phyloP scores from a whole-genome alignment of 768 basidiomycete genomes.

The Fomitopsis serialis region DNA sequence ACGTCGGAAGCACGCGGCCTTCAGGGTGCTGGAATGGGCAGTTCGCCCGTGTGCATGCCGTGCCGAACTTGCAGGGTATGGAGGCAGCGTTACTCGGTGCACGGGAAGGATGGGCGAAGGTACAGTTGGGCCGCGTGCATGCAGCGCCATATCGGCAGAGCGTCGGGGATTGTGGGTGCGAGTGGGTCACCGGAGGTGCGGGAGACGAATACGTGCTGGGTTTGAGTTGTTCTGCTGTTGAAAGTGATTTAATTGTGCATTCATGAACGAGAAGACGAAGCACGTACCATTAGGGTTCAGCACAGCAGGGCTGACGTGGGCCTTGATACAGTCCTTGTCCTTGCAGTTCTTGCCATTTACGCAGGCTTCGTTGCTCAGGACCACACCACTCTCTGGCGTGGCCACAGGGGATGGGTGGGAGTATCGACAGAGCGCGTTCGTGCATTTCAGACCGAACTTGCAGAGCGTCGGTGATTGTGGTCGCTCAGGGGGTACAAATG shows the following conservation, averaged over 20 bases:
- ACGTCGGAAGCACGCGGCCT: constrained; percentile 70
- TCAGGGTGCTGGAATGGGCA: constrained; percentile 89
- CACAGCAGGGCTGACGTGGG: constrained; percentile 85
- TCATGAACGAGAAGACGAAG: not conserved
- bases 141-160: constrained; percentile 66
- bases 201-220: constrained; percentile 34
- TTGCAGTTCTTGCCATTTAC: constrained; percentile 85
- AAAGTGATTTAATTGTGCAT: too few relatives aligned
- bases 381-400: constrained; percentile 90
- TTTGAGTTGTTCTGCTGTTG: constrained; percentile 24
- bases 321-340: constrained; percentile 90
- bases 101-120: constrained; percentile 62
- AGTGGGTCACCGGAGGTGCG: constrained; percentile 11
- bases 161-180: constrained; percentile 15
- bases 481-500: constrained; percentile 64
- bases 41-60: constrained; percentile 76
- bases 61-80: constrained; percentile 73
- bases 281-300: constrained; percentile 56
- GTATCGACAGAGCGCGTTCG: constrained; percentile 82
- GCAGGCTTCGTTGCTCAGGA: constrained; percentile 90
- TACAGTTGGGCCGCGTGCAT: constrained; percentile 64
- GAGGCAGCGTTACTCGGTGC: constrained; percentile 23
- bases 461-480: constrained; percentile 88
- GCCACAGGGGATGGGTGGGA: constrained; percentile 98
- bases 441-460: constrained; percentile 90